Conservation (phyloP, 2,329 filamentous ascomycete species). For the Talaromyces sp. region DNA sequence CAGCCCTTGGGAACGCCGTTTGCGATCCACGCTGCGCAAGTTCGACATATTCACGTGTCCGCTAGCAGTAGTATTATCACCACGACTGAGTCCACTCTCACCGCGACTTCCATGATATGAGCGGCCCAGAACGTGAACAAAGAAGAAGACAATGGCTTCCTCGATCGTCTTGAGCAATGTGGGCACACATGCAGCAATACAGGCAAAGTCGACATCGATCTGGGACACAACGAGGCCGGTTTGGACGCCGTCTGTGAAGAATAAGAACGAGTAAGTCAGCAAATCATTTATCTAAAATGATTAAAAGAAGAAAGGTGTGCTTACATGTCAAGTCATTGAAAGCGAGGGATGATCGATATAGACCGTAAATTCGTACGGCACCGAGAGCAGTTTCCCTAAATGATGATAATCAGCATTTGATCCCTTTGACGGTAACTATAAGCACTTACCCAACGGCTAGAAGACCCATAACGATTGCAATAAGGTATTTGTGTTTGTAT, state of each 20-base stretch:
- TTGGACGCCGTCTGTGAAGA: not conserved
- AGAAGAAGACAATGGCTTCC: not conserved
- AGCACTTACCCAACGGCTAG: not conserved
- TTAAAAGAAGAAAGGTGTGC: not conserved
- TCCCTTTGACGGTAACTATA: no score
- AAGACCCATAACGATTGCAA: slow-evolving; percentile 6
- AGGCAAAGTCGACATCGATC: slow-evolving; percentile 10
- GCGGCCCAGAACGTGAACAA: not conserved
- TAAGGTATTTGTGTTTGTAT: slow-evolving; percentile 4
- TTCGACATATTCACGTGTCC: not conserved
- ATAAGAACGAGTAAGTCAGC: no score
- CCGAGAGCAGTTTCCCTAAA: not conserved
- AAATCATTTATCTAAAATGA: no score
- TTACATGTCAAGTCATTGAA: slow-evolving; percentile 5
- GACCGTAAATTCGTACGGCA: slow-evolving; percentile 8
- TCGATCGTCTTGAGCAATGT: slow-evolving; percentile 5
- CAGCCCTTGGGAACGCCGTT: not conserved
- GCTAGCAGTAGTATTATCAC: not conserved
- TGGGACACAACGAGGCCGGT: slow-evolving; percentile 9
- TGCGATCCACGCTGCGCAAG: not conserved
- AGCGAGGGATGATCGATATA: not conserved
- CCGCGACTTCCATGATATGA: not conserved
- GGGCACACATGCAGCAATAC: slow-evolving; percentile 6
- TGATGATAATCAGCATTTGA: no score
- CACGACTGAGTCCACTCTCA: not conserved